Evolutionary conservation across 1,139 yeast genomes (phyloP).

Genomic region (Zygotorulaspora mrakii): DNA sequence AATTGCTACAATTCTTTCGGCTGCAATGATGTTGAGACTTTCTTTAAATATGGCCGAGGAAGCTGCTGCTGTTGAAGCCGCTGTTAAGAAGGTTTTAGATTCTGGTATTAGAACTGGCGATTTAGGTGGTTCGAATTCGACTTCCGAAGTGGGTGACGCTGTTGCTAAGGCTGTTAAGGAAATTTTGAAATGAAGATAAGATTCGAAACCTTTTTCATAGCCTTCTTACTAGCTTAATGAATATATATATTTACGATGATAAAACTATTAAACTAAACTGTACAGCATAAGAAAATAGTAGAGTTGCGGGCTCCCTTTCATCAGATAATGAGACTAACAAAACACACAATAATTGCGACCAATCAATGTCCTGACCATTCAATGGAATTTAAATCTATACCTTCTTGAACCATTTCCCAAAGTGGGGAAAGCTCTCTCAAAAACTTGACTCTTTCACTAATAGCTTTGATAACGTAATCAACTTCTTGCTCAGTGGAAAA

Average conservation of each 20-base stretch:
- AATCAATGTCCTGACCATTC: conserved; percentile 93
- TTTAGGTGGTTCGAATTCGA: conserved; percentile 72
- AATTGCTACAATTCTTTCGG: conserved; percentile 87
- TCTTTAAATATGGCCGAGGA: conserved; percentile 77
- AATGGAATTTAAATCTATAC: conserved; percentile 86
- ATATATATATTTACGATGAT: conserved; percentile 7
- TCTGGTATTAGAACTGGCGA: conserved; percentile 87
- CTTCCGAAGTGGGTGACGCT: conserved; percentile 92
- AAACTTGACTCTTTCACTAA: conserved; percentile 82
- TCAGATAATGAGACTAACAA: neutral
- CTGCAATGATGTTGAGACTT: conserved; percentile 94
- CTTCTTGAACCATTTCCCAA: conserved; percentile 99
- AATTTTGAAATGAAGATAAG: conserved; percentile 40
- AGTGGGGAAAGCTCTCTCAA: conserved; percentile 90
- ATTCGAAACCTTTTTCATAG: no score
- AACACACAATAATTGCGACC: neutral
- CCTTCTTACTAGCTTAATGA: conserved; percentile 6
- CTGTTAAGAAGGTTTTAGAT: conserved; percentile 80
- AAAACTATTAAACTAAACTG: conserved; percentile 2
- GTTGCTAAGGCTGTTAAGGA: conserved; percentile 67
- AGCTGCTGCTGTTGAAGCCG: conserved; percentile 85
- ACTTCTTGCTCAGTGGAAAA: conserved; percentile 95
- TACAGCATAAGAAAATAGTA: neutral
- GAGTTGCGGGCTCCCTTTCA: no score
- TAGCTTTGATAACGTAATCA: conserved; percentile 87